Evolutionary conservation across 306 rosid genomes (phyloP).

Genomic region (Vigna nakashimae): DNA sequence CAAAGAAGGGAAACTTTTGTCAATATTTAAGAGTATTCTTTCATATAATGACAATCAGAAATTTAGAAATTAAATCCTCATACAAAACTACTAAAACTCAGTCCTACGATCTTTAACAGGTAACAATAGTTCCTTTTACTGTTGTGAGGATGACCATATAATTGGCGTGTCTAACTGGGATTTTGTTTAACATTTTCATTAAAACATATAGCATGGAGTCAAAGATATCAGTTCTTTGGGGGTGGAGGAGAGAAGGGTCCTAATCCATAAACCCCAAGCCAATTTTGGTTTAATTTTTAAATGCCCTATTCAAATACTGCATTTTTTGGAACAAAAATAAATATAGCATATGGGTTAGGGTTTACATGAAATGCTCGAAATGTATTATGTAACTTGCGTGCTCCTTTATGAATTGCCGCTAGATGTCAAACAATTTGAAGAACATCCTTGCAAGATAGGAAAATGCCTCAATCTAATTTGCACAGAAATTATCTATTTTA

Average conservation of each 20-base stretch:
- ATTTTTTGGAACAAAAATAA: background rate
- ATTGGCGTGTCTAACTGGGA: too few relatives aligned
- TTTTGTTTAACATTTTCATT: too few relatives aligned
- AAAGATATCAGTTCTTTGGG: background rate
- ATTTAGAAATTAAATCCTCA: too few relatives aligned
- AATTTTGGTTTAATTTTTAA: background rate
- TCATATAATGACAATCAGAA: too few relatives aligned
- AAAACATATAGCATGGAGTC: too few relatives aligned
- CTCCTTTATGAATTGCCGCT: background rate
- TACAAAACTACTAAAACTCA: too few relatives aligned
- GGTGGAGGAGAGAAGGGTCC: background rate
- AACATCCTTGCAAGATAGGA: slow-evolving; percentile 36
- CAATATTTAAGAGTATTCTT: too few relatives aligned
- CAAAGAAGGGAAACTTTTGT: too few relatives aligned
- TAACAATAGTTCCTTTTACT: too few relatives aligned
- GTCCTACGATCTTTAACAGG: too few relatives aligned
- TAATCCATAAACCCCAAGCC: background rate
- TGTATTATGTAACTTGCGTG: background rate
- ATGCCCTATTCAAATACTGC: background rate
- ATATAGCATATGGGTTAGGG: background rate
- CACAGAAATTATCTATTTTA: slow-evolving; percentile 44
- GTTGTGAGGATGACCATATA: too few relatives aligned
- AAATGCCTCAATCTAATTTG: slow-evolving; percentile 51
- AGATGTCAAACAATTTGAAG: slow-evolving; percentile 24
- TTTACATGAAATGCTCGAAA: background rate